Percentiles rank a stretch among this genome's conserved stretches.
Evolutionary conservation across 768 basidiomycete genomes (phyloP).

Genomic region (Mrakia blollopis): DNA sequence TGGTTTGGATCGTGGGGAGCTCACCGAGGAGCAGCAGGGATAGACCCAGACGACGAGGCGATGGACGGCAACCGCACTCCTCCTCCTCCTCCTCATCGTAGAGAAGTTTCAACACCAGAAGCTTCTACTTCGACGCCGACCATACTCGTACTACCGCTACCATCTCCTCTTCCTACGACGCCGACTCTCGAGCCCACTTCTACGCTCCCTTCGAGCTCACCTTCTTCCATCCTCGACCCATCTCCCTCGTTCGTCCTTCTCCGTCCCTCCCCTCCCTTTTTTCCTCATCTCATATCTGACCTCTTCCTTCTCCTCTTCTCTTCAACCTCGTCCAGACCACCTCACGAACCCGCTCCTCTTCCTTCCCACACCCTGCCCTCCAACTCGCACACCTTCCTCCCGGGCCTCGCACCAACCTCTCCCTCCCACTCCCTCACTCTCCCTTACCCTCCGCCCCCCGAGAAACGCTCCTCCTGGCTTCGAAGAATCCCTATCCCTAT

Average conservation of each 20-base stretch:
- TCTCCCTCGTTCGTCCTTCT: not conserved
- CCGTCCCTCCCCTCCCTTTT: not conserved
- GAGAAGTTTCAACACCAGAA: not conserved
- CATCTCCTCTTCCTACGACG: not conserved
- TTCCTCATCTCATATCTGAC: not conserved
- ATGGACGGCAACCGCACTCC: no score
- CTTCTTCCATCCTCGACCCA: constrained; percentile 1
- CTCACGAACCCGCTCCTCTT: not conserved
- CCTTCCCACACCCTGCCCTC: not conserved
- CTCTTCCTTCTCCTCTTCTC: not conserved
- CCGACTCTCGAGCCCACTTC: not conserved
- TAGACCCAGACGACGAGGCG: not conserved
- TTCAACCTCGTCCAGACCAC: no score
- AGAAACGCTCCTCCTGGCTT: not conserved
- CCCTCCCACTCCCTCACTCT: not conserved
- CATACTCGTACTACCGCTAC: not conserved
- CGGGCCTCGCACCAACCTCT: not conserved
- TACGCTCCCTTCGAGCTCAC: not conserved
- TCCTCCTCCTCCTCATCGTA: not conserved
- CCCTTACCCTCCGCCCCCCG: not conserved
- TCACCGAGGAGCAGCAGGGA: not conserved
- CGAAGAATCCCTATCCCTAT: not conserved
- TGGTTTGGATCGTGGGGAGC: constrained; percentile 8
- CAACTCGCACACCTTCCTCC: constrained; percentile 3
- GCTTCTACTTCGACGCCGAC: no score